Evolutionary conservation across 2,329 filamentous ascomycete species (phyloP), one percentile per base, ranked within the genome.

Genomic region (Cladosporium sp.): DNA sequence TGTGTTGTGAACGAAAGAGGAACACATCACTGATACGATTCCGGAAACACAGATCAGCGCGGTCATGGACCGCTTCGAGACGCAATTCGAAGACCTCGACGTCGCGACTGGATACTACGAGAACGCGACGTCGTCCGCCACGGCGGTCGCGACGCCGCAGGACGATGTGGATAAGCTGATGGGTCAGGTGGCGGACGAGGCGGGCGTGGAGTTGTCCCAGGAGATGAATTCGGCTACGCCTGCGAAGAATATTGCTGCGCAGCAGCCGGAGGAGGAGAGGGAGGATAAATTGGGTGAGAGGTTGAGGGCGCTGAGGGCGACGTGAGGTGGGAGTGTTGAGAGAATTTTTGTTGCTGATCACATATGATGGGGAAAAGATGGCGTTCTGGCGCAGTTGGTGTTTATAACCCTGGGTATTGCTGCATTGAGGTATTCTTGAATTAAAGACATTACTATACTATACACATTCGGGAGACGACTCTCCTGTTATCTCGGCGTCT

Each of bases 141-240:
- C 89, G 68, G 88, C 70, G 62, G 85, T 74, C 66, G 88, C 76
- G 68, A 91, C 73, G 72, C 88, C 74, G 70, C 81, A 95, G 66
- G 89, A 95, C 60, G 89, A 91, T 59, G 89, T 95, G 2, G 89
- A 95, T 68, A 84, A 89, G 58, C 73, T 95, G 55, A 86, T 95
- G 71, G 85, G 82, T 56, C 87, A 95, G 71, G 82, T 93, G 38
- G 89, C 89, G 56, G 90, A 95, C 68, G 89, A 95, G 68, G 89
- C 88, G 8, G 90, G 90, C 48, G 81, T 96, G 47, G 87, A 93
- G 69, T 75, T 95, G 54, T 83, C 83, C 58, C 80, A 86, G 65
- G 88, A 93, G 70, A 83, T 95, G 70, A 74, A 75, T 50, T 72
- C 72, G 11, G 79, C 85, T 7, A 73, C 79, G 12, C 74, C 79